Percentiles rank a stretch among this genome's conserved stretches.
Evolutionary conservation across 257 asterid genomes (phyloP).

Genomic region (Solanum commersonii): DNA sequence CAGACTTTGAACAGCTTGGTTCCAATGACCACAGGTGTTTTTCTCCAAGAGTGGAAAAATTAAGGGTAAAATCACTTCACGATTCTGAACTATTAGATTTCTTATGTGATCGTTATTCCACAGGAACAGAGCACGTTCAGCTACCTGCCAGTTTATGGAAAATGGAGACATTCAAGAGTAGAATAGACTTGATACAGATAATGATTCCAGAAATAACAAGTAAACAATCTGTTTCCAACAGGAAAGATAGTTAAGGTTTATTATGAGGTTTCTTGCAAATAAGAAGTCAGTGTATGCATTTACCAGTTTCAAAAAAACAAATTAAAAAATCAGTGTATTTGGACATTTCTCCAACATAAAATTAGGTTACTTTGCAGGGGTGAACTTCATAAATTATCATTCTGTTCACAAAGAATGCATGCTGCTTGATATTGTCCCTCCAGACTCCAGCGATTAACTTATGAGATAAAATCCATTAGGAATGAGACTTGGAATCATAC

Average conservation of each 20-base stretch:
- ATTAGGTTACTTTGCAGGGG: neutral
- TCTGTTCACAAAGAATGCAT: neutral
- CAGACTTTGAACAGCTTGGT: conserved; percentile 48
- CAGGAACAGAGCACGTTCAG: conserved; percentile 57
- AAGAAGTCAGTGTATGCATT: neutral
- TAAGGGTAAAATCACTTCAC: conserved; percentile 38
- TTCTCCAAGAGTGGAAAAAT: conserved; percentile 41
- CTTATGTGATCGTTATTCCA: conserved; percentile 62
- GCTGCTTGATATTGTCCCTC: neutral
- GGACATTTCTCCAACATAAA: neutral
- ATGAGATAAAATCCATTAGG: neutral
- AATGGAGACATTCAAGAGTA: neutral
- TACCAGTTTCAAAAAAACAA: too few relatives aligned
- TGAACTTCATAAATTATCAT: neutral
- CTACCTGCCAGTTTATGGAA: conserved; percentile 30
- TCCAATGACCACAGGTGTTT: conserved; percentile 41
- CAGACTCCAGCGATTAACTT: neutral
- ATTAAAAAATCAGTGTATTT: neutral
- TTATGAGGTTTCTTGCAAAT: neutral
- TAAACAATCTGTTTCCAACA: neutral
- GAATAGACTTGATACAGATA: neutral
- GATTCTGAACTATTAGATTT: conserved; percentile 30
- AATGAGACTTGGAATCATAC: neutral
- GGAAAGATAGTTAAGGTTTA: neutral
- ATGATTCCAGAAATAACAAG: neutral